Base-by-base conservation (phyloP, 257 asterid species). In the Verbascum thapsus region DNA sequence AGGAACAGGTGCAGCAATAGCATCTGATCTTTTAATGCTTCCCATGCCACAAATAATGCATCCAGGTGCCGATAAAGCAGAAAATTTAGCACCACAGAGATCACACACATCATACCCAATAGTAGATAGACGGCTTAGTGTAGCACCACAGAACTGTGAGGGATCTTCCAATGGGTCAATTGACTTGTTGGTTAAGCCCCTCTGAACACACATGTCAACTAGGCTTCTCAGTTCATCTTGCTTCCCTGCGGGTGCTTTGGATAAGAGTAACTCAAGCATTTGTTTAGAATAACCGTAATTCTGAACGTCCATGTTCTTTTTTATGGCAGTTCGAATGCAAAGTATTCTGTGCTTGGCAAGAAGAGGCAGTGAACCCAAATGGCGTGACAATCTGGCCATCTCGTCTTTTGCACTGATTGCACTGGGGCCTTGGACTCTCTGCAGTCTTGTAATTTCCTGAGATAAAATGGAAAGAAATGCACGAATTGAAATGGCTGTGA, bases 21-120 rank as follows among this genome's bases (percentile, higher is more conserved):
- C 91, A 75, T 94, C 99, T 1, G 99, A 94, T 74, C 99, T 85
- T 76, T 85, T 90, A 66, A 94, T 94, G 82, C 99, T 90, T 52
- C 99, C 99, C 99, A 94, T 94, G 58, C 99, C 99, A 73, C 99
- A 94, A 38, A 94, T 90, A 26, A 94, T 94, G 76, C 99, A 94
- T 48, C 99, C 97, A 34, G 96, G 96, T 1, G 95, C 61, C 1
- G 97, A 85, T 52, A 94, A 70, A 41, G 99, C 99, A 15, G 97
- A 90, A 75, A 94, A 94, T 74, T 94, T 94, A 61, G 97, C 94
- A 39, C 99, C 99, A 77, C 99, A 94, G 13, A 85, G 95, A 70
- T 94, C 99, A 57, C 99, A 94, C 10, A 90, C 95, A 72, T 94
- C 97, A 58, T 94, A 94, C 5, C 99, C 97, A 26, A 94, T 94